Base-by-base conservation (phyloP, 345 rosid genomes). In the Rhizophora apiculata region DNA sequence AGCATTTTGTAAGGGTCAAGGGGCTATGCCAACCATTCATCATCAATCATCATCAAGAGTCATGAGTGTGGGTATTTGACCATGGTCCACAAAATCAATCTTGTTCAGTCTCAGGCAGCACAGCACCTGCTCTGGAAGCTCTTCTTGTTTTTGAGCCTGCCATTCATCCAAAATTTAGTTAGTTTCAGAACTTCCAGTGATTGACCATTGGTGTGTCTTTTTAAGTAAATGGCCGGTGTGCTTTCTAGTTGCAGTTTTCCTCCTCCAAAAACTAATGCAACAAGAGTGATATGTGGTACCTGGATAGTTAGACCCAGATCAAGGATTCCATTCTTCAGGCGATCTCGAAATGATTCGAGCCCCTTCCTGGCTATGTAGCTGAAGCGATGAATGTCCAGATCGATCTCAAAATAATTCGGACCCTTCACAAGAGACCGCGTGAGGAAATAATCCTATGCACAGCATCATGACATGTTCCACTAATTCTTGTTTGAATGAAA, bases 131-230 rank as follows among this genome's bases (percentile, higher is more conserved):
- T 93, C 98, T 1, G 98, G 98, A 59, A 93, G 74, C 76, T 93
- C 98, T 60, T 91, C 98, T n/a, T 85, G 92, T 73, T 85, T 93
- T 49, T 93, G 98, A 26, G 98, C 97, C 98, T 93, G 84, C 83
- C 49, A 4, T 8, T 62, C 60, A 24, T 6, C 22, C 29, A 24
- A 22, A 56, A 22, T n/a, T 56, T 15, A 43, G 60, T 27, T 24
- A 24, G 60, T 10, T 22, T 56, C 9, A 13, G 18, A 43, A 43
- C 15, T 43, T 43, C 49, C 18, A 11, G 16, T 18, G 49, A 43
- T 43, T 43, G 49, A 43, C 13, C 49, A 43, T 43, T 43, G 49
- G 1, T 39, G 48, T 39, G 15, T 39, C 15, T 16, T 39, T 39
- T 11, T 11, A 39, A 39, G 48, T 39, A 16, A 54, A 20, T 55